phyloP scores from a whole-genome alignment of 768 basidiomycete genomes.

The Hirschioporus abietinus region DNA sequence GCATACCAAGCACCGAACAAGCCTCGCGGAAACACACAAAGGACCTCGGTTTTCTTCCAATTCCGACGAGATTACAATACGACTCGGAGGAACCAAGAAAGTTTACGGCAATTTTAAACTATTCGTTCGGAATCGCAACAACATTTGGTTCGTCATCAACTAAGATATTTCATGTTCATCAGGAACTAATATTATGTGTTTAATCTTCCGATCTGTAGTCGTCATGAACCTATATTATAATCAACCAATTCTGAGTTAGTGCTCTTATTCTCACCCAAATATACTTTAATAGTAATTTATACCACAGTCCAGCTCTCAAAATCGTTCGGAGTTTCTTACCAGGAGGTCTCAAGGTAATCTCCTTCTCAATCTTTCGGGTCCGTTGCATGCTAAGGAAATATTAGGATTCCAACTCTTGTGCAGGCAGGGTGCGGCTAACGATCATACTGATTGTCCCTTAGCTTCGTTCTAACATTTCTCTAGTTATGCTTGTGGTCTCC shows the following conservation, averaged over 20 bases:
- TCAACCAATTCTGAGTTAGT: slow-evolving; percentile 25
- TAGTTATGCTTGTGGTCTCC: slow-evolving; percentile 35
- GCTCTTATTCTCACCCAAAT: slow-evolving; percentile 1
- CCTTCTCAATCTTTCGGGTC: slow-evolving; percentile 19
- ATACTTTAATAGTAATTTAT: background rate
- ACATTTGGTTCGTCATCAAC: slow-evolving; percentile 34
- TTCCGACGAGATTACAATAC: slow-evolving; percentile 38
- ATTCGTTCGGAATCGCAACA: slow-evolving; percentile 42
- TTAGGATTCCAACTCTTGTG: slow-evolving; percentile 57
- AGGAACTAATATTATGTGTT: background rate
- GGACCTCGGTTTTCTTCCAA: slow-evolving; percentile 40
- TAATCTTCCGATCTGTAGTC: slow-evolving; percentile 15
- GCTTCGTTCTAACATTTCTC: slow-evolving; percentile 3
- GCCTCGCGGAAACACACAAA: background rate
- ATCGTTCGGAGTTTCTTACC: slow-evolving; percentile 15
- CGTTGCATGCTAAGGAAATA: slow-evolving; percentile 21
- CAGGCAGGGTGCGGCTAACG: slow-evolving; percentile 53
- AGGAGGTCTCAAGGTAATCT: slow-evolving; percentile 15
- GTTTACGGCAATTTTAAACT: slow-evolving; percentile 34
- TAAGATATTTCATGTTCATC: slow-evolving; percentile 5
- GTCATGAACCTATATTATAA: slow-evolving; percentile 28
- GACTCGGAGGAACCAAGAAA: slow-evolving; percentile 32
- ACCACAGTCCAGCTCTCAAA: slow-evolving; percentile 20
- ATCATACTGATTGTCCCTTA: background rate
- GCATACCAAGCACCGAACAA: background rate